phyloP scores from a whole-genome alignment of 2,329 filamentous ascomycete genomes.

The Dactylonectria macrodidyma region DNA sequence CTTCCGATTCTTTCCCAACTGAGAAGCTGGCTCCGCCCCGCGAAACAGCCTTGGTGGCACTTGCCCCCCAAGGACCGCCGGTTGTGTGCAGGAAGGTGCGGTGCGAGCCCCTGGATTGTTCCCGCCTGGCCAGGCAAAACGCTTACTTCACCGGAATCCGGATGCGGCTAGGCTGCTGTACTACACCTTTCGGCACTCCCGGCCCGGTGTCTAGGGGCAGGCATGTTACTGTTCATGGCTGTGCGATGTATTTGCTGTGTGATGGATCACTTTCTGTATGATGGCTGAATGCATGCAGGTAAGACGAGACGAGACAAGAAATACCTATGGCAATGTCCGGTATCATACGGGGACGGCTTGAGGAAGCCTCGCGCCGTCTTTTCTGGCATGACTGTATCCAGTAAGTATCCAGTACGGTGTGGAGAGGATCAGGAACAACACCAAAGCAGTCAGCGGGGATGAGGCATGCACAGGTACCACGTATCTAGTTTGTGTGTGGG shows the following conservation, averaged over 20 bases:
- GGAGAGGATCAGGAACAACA: neutral
- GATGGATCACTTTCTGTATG: too few species aligned
- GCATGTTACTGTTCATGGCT: neutral
- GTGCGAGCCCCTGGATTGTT: constrained; percentile 3
- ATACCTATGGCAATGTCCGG: too few species aligned
- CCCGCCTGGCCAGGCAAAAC: constrained; percentile 1
- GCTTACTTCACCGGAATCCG: constrained; percentile 28
- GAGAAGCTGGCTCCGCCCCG: constrained; percentile 25
- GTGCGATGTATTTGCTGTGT: too few species aligned
- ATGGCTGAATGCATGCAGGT: neutral
- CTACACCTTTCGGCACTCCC: constrained; percentile 33
- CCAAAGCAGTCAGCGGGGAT: neutral
- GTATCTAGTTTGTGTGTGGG: neutral
- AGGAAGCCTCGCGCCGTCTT: neutral
- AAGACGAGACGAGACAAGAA: neutral
- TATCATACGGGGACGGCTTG: neutral
- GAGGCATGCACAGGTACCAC: neutral
- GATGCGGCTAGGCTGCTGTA: constrained; percentile 28
- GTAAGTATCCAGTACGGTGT: neutral
- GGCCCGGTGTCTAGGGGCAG: constrained; percentile 27
- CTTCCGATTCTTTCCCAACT: constrained; percentile 32
- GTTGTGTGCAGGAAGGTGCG: neutral
- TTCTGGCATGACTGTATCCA: neutral
- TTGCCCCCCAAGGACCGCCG: neutral
- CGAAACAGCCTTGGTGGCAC: constrained; percentile 18